Base-by-base conservation (phyloP, 495 filamentous ascomycete species). In the Mycothermus thermophilus region DNA sequence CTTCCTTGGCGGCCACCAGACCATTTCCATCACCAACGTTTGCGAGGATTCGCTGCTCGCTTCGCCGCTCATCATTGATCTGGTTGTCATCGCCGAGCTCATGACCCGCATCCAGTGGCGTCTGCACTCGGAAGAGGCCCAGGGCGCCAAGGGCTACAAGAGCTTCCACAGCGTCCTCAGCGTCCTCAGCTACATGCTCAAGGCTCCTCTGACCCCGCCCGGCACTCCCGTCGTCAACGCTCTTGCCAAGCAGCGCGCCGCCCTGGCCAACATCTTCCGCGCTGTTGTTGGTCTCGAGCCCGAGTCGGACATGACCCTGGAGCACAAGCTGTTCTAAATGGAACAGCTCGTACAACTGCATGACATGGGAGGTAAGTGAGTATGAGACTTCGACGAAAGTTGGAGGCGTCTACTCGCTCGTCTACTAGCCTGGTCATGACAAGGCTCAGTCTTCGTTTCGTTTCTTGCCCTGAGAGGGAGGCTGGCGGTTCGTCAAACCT, bases 171-270 rank as follows among this genome's bases (percentile, higher is more conserved):
- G 78, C 59, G 92, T 99, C 19, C 81, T 99, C 24, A 94, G 86
- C 68, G 75, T 99, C 34, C 77, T 99, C 45, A 92, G 83, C 71
- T 99, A 93, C 71, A 97, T 99, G 90, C 76, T 99, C 48, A 99
- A 97, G 79, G 90, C 90, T 37, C 90, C 90, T 16, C 67, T 95
- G 57, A 95, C 88, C 34, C 90, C 90, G 8, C 80, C 92, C 2
- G 92, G 90, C 33, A 93, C 90, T 15, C 90, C 90, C 9, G 92
- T 99, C 32, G 74, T 99, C 62, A 99, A 99, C 55, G 74, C 90
- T 27, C 72, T 99, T 41, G 82, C 79, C 53, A 99, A 99, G 77
- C 90, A 99, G 71, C 83, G 90, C 42, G 78, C 71, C 43, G 87
- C 88, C 15, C 60, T 99, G 58, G 84, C 82, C 57, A 99, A 99